These are phyloP conservation scores for Neonectria hederae DNA, from an alignment of 2,329 filamentous ascomycete genomes.

Conservation along the genomic window DNA sequence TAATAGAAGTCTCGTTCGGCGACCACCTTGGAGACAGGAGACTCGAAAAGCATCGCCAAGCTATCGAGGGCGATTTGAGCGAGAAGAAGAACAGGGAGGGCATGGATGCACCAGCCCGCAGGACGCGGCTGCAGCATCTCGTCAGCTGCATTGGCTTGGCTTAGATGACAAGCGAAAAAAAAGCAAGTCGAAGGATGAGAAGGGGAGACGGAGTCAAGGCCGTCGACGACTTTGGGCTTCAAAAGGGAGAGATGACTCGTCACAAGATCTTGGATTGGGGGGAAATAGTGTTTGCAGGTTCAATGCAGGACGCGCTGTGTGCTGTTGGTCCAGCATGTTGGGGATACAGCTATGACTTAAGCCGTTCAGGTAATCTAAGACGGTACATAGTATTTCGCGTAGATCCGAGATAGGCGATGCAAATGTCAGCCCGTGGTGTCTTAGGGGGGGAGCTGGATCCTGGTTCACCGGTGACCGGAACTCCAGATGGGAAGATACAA, in stretches of 20 bases:
- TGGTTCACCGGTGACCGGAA: neutral
- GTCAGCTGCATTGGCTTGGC: neutral
- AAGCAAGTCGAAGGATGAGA: neutral
- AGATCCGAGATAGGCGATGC: neutral
- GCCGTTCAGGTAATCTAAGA: neutral
- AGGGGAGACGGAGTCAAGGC: neutral
- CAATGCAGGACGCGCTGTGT: neutral
- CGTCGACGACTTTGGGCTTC: neutral
- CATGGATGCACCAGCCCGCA: neutral
- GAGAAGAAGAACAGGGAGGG: neutral
- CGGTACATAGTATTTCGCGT: neutral
- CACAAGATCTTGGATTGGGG: neutral
- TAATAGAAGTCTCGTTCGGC: neutral
- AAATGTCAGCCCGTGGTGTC: neutral
- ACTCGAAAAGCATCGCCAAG: neutral
- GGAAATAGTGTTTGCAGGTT: neutral
- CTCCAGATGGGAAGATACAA: neutral
- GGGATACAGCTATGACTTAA: neutral
- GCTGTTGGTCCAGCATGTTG: neutral
- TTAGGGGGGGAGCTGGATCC: neutral
- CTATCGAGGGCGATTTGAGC: neutral
- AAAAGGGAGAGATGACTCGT: neutral
- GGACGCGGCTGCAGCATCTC: neutral
- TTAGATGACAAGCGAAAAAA: neutral
- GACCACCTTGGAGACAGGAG: neutral